These are phyloP conservation scores for Nakazawaea ishiwadae DNA, from an alignment of 805 yeast species.

Conservation along the genomic window DNA sequence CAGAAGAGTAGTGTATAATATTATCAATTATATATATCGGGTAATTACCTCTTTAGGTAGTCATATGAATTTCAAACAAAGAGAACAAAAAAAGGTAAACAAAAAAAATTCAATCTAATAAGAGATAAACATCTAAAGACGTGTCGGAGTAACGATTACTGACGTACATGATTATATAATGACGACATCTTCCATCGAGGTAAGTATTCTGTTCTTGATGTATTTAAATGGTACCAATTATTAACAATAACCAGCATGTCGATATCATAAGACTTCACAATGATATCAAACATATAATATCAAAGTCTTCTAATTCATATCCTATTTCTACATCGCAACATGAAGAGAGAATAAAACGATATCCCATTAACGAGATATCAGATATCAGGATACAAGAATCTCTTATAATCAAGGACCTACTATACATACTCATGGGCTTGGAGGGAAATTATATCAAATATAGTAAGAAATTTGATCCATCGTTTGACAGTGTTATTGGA, in stretches of 20 bases:
- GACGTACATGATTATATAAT: background rate
- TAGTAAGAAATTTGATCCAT: constrained; percentile 54
- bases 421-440: constrained; percentile 61
- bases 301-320: background rate
- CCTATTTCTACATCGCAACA: constrained; percentile 16
- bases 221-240: background rate
- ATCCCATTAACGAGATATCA: constrained; percentile 40
- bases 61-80: constrained; percentile 1
- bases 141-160: background rate
- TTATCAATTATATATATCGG: background rate
- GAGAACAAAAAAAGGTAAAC: background rate
- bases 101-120: background rate
- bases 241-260: constrained; percentile 3
- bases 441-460: constrained; percentile 79
- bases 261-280: background rate
- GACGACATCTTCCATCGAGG: background rate
- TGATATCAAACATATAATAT: constrained; percentile 1
- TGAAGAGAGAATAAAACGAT: constrained; percentile 15
- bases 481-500: constrained; percentile 45
- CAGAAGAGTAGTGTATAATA: background rate
- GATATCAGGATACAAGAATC: constrained; percentile 65
- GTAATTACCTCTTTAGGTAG: background rate
- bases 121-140: background rate
- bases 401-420: constrained; percentile 62
- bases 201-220: background rate